Percentiles rank a stretch among this genome's conserved stretches.
Evolutionary conservation across 2,329 filamentous ascomycete species (phyloP).

Genomic region (Coniochaeta hoffmannii): DNA sequence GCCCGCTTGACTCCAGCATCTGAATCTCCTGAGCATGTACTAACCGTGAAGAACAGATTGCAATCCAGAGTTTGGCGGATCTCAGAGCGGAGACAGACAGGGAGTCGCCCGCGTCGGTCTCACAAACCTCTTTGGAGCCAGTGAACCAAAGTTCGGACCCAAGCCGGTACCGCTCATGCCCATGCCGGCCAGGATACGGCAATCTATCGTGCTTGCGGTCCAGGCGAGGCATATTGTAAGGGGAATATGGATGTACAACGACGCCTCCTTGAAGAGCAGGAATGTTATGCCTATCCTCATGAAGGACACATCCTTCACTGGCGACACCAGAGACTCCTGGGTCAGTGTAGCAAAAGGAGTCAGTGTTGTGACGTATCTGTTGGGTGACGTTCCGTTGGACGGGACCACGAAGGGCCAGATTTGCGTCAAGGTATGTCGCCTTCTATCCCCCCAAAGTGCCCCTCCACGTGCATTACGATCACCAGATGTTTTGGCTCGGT

Average conservation of each 20-base stretch:
- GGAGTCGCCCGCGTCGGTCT: not conserved
- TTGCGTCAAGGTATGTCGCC: not conserved
- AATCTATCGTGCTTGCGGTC: not conserved
- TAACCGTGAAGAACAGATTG: not conserved
- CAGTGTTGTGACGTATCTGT: not conserved
- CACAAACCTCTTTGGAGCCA: not conserved
- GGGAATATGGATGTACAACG: not conserved
- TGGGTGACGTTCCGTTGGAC: not conserved
- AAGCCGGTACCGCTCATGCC: not conserved
- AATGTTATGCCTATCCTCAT: not conserved
- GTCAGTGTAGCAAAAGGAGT: not conserved
- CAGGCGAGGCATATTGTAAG: not conserved
- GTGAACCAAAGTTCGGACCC: not conserved
- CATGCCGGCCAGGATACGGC: not conserved
- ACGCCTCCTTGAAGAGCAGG: not conserved
- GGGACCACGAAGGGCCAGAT: not conserved
- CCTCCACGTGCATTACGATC: no score
- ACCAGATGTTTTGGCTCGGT: not conserved
- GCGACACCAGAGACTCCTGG: not conserved
- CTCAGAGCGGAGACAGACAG: not conserved
- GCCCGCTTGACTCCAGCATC: not conserved
- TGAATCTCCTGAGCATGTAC: not conserved
- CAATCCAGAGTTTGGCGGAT: not conserved
- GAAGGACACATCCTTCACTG: not conserved
- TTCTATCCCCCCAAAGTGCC: no score